A percentile compares a stretch with the other conserved stretches of the same genome.
Evolutionary conservation across 257 asterid genomes (phyloP).

Genomic region (Echium plantagineum): DNA sequence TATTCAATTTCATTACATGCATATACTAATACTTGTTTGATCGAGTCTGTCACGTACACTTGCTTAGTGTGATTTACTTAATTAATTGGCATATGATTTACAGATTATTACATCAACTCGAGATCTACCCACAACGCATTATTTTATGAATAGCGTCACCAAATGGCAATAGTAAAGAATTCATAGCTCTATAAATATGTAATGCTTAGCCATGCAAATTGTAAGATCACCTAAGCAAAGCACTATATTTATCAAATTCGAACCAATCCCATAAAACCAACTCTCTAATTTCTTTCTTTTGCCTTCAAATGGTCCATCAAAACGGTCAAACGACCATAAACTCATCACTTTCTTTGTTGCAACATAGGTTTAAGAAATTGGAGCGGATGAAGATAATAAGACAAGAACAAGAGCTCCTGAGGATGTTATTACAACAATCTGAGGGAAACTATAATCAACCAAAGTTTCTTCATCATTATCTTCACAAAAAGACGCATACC

Average conservation of each 20-base stretch:
- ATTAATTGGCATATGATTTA: too few species aligned
- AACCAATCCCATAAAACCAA: neutral
- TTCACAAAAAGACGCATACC: neutral
- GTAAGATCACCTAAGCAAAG: neutral
- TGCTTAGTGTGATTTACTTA: too few species aligned
- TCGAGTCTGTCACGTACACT: too few species aligned
- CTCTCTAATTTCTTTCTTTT: neutral
- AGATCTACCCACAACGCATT: too few species aligned
- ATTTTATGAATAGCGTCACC: too few species aligned
- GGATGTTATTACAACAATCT: slow-evolving; percentile 18
- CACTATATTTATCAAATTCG: neutral
- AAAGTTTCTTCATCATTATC: neutral
- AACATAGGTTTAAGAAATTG: slow-evolving; percentile 42
- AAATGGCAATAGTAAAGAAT: too few species aligned
- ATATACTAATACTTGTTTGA: too few species aligned
- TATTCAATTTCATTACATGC: too few species aligned
- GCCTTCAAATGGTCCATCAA: slow-evolving; percentile 20
- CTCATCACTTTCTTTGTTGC: slow-evolving; percentile 41
- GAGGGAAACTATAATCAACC: slow-evolving; percentile 8
- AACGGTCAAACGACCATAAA: slow-evolving; percentile 7
- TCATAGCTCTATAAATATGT: slow-evolving; percentile 8
- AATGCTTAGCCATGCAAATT: neutral
- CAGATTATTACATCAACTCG: too few species aligned
- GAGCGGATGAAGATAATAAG: slow-evolving; percentile 36
- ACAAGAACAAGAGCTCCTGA: slow-evolving; percentile 28